Conservation (phyloP, 768 basidiomycete species). For the Kwoniella mangroviensis region DNA sequence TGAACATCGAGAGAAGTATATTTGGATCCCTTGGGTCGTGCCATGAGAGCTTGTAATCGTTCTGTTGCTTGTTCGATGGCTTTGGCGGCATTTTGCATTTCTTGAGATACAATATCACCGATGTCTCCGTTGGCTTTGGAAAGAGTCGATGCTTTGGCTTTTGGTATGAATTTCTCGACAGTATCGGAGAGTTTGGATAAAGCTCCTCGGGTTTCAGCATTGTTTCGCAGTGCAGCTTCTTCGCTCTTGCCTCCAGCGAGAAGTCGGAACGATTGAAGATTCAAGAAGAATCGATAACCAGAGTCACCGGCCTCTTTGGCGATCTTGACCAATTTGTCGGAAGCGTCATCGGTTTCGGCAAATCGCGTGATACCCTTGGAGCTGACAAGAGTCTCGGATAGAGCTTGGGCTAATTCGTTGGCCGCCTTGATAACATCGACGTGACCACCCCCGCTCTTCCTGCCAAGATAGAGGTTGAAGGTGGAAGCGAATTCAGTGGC, state of each 20-base stretch:
- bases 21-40: constrained; percentile 79
- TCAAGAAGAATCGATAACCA: constrained; percentile 89
- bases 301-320: constrained; percentile 87
- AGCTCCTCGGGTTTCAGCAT: constrained; percentile 79
- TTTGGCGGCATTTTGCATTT: constrained; percentile 89
- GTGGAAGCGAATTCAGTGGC: constrained; percentile 94
- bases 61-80: constrained; percentile 93
- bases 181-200: constrained; percentile 83
- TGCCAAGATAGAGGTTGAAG: constrained; percentile 84
- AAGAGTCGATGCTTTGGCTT: constrained; percentile 69
- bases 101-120: constrained; percentile 92
- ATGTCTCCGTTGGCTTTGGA: constrained; percentile 87
- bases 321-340: constrained; percentile 82
- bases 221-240: constrained; percentile 86
- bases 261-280: constrained; percentile 93
- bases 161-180: constrained; percentile 82
- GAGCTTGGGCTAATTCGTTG: constrained; percentile 91
- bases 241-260: constrained; percentile 80
- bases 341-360: constrained; percentile 84
- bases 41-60: constrained; percentile 87
- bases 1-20: constrained; percentile 90
- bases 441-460: constrained; percentile 84
- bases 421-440: constrained; percentile 98
- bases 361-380: constrained; percentile 95
- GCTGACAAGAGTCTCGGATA: constrained; percentile 88